Conservation (phyloP, 2,329 filamentous ascomycete genomes). For the Xylaria digitata region DNA sequence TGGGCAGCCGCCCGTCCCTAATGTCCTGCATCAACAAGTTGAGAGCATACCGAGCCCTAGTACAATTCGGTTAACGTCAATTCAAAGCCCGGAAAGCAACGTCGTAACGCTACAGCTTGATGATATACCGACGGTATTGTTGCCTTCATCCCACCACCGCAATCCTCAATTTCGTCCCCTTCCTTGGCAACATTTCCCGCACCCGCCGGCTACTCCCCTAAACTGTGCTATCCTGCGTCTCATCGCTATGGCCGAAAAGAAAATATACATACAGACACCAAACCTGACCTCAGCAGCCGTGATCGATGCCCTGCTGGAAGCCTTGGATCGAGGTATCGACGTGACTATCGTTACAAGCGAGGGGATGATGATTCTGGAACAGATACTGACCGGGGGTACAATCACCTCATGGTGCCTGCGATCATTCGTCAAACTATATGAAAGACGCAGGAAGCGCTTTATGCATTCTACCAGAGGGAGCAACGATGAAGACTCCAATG, state of each 20-base stretch:
- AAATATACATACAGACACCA: constrained; percentile 79
- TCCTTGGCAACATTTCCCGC: constrained; percentile 62
- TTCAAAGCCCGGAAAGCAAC: constrained; percentile 42
- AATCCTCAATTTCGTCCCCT: constrained; percentile 73
- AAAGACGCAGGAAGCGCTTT: constrained; percentile 55
- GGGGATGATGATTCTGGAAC: constrained; percentile 80
- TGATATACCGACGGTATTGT: constrained; percentile 67
- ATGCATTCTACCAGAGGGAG: constrained; percentile 34
- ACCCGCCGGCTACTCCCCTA: constrained; percentile 72
- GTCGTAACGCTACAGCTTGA: constrained; percentile 35
- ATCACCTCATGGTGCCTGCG: constrained; percentile 75
- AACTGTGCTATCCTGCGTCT: constrained; percentile 73
- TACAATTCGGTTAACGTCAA: constrained; percentile 36
- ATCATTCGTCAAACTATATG: constrained; percentile 63
- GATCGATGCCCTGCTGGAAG: constrained; percentile 68
- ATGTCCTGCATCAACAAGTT: constrained; percentile 3
- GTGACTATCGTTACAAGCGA: constrained; percentile 75
- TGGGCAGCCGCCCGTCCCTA: constrained; percentile 4
- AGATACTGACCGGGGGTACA: constrained; percentile 81
- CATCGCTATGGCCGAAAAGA: constrained; percentile 65
- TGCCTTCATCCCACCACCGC: constrained; percentile 79
- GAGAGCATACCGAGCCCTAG: constrained; percentile 15
- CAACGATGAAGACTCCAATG: constrained; percentile 35
- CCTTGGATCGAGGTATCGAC: constrained; percentile 73
- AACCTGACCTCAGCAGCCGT: constrained; percentile 78